Percentiles rank a stretch among this genome's conserved stretches.
These are phyloP conservation scores for Eragrostis curvula DNA, from an alignment of 176 grass and related monocot species.

Conservation along the genomic window DNA sequence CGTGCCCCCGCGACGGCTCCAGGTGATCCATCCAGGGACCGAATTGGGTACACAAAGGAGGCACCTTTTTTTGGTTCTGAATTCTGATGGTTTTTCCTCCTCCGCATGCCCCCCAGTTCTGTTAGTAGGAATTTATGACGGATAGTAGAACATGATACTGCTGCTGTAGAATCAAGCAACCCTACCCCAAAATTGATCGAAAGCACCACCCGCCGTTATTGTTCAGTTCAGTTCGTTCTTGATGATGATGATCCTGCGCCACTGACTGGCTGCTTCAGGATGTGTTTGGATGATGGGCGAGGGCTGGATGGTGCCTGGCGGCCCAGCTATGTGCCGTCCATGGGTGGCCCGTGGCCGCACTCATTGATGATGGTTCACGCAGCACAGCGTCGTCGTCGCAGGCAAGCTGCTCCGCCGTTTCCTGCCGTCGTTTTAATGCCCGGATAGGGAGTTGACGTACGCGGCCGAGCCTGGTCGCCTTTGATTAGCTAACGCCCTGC, in stretches of 20 bases:
- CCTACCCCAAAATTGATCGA: not conserved
- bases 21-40: not conserved
- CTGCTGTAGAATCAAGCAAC: not conserved
- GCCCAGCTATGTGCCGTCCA: not conserved
- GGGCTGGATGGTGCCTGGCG: too few relatives aligned
- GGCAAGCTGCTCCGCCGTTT: not conserved
- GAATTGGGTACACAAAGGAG: slow-evolving; percentile 26
- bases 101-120: not conserved
- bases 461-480: not conserved
- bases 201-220: not conserved
- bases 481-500: not conserved
- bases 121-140: slow-evolving; percentile 4
- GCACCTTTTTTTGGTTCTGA: not conserved
- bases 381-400: not conserved
- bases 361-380: not conserved
- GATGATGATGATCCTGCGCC: not conserved
- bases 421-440: slow-evolving; percentile 23
- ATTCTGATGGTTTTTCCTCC: not conserved
- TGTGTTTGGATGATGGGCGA: too few relatives aligned
- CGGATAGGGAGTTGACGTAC: slow-evolving; percentile 23
- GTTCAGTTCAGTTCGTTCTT: not conserved
- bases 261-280: too few relatives aligned
- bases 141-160: slow-evolving; percentile 17
- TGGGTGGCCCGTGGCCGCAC: too few relatives aligned
- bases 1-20: too few relatives aligned